Percentiles rank a stretch among this genome's conserved stretches.
Conservation (phyloP, 495 filamentous ascomycete species). For the Podospora bellae-mahoneyi region DNA sequence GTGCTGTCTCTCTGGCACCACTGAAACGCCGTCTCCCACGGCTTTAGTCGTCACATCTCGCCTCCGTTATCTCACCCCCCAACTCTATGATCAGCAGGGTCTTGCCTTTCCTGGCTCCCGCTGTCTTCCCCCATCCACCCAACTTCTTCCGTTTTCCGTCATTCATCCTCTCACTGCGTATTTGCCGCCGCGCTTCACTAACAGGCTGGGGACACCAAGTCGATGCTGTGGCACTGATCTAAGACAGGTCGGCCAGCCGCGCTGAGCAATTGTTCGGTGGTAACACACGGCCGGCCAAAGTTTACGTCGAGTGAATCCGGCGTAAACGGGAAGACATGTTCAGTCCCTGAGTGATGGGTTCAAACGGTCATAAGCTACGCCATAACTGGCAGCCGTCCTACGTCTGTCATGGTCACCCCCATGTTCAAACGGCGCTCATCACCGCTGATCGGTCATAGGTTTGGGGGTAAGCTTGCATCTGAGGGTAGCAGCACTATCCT, state of each 20-base stretch:
- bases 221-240: not conserved
- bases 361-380: conserved; percentile 6
- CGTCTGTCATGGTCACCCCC: conserved; percentile 28
- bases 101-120: conserved; percentile 27
- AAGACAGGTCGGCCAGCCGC: not conserved
- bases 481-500: conserved; percentile 18
- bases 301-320: not conserved
- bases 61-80: conserved; percentile 14
- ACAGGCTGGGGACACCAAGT: not conserved
- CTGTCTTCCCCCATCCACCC: not conserved
- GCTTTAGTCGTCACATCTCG: conserved; percentile 11
- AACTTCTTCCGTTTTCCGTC: conserved; percentile 7
- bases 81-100: conserved; percentile 37
- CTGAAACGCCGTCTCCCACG: not conserved
- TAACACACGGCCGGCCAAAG: not conserved
- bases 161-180: not conserved
- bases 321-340: not conserved
- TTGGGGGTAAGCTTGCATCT: conserved; percentile 24
- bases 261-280: not conserved
- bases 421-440: conserved; percentile 32
- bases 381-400: conserved; percentile 15
- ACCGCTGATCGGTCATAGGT: conserved; percentile 35
- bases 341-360: conserved; percentile 1
- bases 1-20: not conserved
- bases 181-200: not conserved